Evolutionary conservation across 2,329 filamentous ascomycete genomes (phyloP), one percentile per base, ranked within the genome.

Genomic region (Exophiala aquamarina): DNA sequence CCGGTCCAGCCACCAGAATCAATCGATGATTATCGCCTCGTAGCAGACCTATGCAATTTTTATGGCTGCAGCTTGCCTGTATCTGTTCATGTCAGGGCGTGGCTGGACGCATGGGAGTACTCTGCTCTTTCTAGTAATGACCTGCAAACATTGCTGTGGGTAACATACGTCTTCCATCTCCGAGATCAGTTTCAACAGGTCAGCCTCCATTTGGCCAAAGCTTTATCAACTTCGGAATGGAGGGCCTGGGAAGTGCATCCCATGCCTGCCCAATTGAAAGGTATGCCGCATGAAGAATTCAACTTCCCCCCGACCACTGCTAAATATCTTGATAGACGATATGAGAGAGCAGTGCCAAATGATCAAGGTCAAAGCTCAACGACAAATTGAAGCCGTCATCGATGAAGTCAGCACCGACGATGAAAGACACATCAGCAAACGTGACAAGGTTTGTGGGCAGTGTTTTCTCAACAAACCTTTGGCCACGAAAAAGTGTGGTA

Each of bases 201-300:
- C 35, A 47, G 21, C 21, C 1, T 18, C n/a, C n/a, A 41, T n/a
- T 26, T 47, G 17, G 44, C 39, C 28, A 9, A 8, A 15, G 3
- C 19, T 13, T 18, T 31, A 21, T 28, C 32, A 39, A 5, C 33
- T 17, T 2, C n/a, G 3, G 13, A 37, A 26, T 45, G 42, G 42
- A 45, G 39, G 33, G 4, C 14, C 15, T 45, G 42, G 42, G 42
- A 45, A 13, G 42, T 45, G 8, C 42, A 45, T 28, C 42, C 42
- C 7, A 45, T 45, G 42, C 42, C 42, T 9, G 18, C 32, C n/a
- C 6, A 17, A 9, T n/a, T 41, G 21, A 41, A 31, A 31, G 39
- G 39, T 41, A 31, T 19, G 36, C 14, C 17, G 17, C 7, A 14
- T 26, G 4, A 11, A n/a, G n/a, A n/a, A n/a, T n/a, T n/a, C 10